phyloP scores from a whole-genome alignment of 192 early-diverging fungal genomes.

The Mortierella alpina region DNA sequence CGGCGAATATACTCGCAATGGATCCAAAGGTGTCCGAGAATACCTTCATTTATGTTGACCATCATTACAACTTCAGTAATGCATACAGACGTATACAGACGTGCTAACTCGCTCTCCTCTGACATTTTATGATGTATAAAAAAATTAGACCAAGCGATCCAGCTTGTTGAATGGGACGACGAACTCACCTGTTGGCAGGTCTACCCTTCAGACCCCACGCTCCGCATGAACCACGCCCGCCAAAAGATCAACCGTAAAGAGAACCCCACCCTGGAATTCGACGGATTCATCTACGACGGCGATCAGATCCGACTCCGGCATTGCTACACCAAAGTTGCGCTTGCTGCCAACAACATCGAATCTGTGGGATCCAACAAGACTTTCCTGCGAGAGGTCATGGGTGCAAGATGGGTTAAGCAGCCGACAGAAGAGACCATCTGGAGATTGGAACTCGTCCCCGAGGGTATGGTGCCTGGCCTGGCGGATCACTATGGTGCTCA shows the following conservation, averaged over 20 bases:
- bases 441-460: constrained; percentile 39
- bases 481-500: constrained; percentile 27
- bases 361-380: constrained; percentile 46
- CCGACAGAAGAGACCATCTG: constrained; percentile 33
- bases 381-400: constrained; percentile 28
- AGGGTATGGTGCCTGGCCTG: constrained; percentile 31
- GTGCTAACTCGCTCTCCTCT: not conserved
- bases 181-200: constrained; percentile 49
- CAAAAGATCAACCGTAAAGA: constrained; percentile 16
- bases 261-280: constrained; percentile 22
- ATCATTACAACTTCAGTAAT: too few species aligned
- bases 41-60: constrained; percentile 48
- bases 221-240: constrained; percentile 14
- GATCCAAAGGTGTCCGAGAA: constrained; percentile 65
- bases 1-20: constrained; percentile 70
- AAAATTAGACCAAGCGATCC: constrained; percentile 35
- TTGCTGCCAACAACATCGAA: constrained; percentile 30
- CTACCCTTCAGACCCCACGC: constrained; percentile 27
- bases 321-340: constrained; percentile 40
- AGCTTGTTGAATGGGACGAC: constrained; percentile 52
- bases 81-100: too few species aligned
- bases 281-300: constrained; percentile 41
- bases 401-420: constrained; percentile 24
- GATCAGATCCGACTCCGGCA: constrained; percentile 38
- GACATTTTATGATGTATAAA: not conserved